Evolutionary conservation across 2,329 filamentous ascomycete genomes (phyloP).

Genomic region (Alternaria arborescens): DNA sequence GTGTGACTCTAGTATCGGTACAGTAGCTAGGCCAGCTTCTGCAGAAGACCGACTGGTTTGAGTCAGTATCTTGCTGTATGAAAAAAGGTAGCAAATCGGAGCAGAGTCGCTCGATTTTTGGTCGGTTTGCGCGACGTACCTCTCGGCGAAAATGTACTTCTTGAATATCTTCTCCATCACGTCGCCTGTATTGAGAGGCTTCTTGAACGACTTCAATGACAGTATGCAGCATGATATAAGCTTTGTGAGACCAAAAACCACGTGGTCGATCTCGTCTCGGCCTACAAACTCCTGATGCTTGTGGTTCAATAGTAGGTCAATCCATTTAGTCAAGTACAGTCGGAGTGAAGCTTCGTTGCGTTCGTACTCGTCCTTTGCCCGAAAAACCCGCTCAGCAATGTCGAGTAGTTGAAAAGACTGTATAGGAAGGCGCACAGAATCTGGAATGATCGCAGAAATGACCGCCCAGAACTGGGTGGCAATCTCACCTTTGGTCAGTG

Average conservation of each 20-base stretch:
- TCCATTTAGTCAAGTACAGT: constrained; percentile 43
- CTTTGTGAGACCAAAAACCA: constrained; percentile 52
- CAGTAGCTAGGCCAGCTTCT: constrained; percentile 18
- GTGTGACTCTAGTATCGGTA: constrained; percentile 48
- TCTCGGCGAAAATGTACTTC: constrained; percentile 47
- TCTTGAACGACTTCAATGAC: constrained; percentile 53
- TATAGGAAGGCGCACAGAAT: constrained; percentile 29
- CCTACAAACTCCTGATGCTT: constrained; percentile 48
- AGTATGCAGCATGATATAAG: constrained; percentile 51
- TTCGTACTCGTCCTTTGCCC: constrained; percentile 44
- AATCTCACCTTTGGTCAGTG: constrained; percentile 40
- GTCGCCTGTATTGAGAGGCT: constrained; percentile 40
- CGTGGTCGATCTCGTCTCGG: constrained; percentile 44
- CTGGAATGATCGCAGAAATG: constrained; percentile 43
- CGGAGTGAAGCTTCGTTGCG: constrained; percentile 44
- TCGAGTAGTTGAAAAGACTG: constrained; percentile 47
- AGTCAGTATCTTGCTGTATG: constrained; percentile 9
- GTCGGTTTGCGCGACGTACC: constrained; percentile 23
- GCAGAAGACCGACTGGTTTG: constrained; percentile 12
- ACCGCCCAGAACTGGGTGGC: constrained; percentile 46
- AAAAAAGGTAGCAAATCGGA: background rate
- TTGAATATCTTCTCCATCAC: constrained; percentile 46
- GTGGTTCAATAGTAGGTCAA: constrained; percentile 44
- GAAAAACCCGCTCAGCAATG: constrained; percentile 48
- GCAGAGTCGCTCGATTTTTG: background rate